phyloP scores from a whole-genome alignment of 768 basidiomycete genomes.

The Russula dissimulans region DNA sequence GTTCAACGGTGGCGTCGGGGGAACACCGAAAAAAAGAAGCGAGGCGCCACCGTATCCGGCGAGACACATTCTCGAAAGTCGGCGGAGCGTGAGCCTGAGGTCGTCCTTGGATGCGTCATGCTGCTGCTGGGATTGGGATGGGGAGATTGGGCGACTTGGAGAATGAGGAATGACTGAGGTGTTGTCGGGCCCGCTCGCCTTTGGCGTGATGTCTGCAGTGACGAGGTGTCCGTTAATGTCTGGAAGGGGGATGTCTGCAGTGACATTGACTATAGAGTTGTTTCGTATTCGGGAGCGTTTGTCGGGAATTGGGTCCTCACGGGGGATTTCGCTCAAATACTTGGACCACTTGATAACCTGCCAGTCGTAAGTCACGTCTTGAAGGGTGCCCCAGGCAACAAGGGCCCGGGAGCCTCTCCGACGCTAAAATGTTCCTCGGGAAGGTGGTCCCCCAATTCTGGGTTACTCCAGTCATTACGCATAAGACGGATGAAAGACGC shows the following conservation, averaged over 20 bases:
- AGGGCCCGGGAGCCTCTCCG: constrained; percentile 58
- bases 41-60: constrained; percentile 81
- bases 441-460: constrained; percentile 40
- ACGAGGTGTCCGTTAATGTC: constrained; percentile 64
- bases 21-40: constrained; percentile 71
- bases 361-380: constrained; percentile 74
- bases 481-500: constrained; percentile 73
- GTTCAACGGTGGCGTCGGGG: constrained; percentile 21
- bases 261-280: constrained; percentile 58
- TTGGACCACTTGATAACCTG: constrained; percentile 65
- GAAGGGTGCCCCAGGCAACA: constrained; percentile 72
- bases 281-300: constrained; percentile 11
- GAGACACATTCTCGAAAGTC: constrained; percentile 74
- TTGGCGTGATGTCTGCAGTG: constrained; percentile 72
- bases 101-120: constrained; percentile 34
- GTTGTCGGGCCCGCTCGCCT: constrained; percentile 26
- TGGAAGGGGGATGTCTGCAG: constrained; percentile 61
- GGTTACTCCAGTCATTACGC: constrained; percentile 64
- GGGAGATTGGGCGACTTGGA: constrained; percentile 17
- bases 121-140: background rate
- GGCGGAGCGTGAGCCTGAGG: constrained; percentile 60
- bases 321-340: constrained; percentile 55
- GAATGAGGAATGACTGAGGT: constrained; percentile 23
- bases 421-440: constrained; percentile 56
- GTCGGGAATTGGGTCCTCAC: constrained; percentile 36